These are phyloP conservation scores for Rosa chinensis DNA, from an alignment of 306 rosid genomes.

Conservation along the genomic window DNA sequence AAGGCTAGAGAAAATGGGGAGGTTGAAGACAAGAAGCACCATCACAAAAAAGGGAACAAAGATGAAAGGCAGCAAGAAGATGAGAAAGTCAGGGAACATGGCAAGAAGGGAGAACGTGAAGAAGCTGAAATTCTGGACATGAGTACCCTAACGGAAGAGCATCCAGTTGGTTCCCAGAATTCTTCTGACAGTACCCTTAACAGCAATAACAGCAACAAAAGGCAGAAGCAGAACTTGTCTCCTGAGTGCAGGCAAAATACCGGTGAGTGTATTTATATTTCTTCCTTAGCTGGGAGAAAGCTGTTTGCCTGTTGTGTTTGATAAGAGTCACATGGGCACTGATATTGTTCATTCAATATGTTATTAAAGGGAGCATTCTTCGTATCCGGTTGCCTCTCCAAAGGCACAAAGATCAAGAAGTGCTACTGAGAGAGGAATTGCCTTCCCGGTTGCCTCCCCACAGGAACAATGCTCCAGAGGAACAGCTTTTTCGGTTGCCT, in stretches of 20 bases:
- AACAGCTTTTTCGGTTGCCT: slow-evolving; percentile 20
- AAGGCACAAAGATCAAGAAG: slow-evolving; percentile 31
- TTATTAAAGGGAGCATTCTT: slow-evolving; percentile 33
- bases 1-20: slow-evolving; percentile 25
- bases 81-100: slow-evolving; percentile 16
- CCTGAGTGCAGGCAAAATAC: slow-evolving; percentile 19
- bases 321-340: slow-evolving; percentile 32
- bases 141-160: slow-evolving; percentile 33
- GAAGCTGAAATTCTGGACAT: slow-evolving; percentile 26
- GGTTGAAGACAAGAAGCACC: slow-evolving; percentile 7
- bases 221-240: slow-evolving; percentile 21
- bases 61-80: slow-evolving; percentile 19
- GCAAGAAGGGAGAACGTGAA: slow-evolving; percentile 10
- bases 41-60: slow-evolving; percentile 21
- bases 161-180: slow-evolving; percentile 31
- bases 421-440: slow-evolving; percentile 7
- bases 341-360: slow-evolving; percentile 30
- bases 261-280: slow-evolving; percentile 30
- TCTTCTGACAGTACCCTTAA: slow-evolving; percentile 28
- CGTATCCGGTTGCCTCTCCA: slow-evolving; percentile 35
- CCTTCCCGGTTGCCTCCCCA: background rate
- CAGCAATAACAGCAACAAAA: slow-evolving; percentile 36
- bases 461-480: background rate
- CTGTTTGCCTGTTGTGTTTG: slow-evolving; percentile 34
- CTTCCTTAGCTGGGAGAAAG: slow-evolving; percentile 28